Conservation (phyloP, 192 early-diverging fungal genomes). For the Rhizoclosmatium sp. region DNA sequence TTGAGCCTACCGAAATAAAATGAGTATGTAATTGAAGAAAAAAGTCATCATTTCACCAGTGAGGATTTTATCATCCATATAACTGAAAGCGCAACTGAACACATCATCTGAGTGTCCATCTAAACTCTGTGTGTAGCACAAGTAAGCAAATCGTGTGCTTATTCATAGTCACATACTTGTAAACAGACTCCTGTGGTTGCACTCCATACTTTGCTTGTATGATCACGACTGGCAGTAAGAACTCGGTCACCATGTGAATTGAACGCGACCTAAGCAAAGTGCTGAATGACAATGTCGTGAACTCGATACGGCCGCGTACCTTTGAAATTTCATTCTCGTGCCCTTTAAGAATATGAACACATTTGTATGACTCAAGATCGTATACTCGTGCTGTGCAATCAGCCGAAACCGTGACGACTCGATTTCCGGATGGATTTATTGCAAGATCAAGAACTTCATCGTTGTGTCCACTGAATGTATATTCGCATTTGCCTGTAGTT, state of each 20-base stretch:
- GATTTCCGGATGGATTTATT: constrained; percentile 39
- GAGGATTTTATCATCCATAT: constrained; percentile 51
- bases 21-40: background rate
- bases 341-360: constrained; percentile 39
- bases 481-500: constrained; percentile 39
- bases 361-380: constrained; percentile 41
- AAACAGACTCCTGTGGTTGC: constrained; percentile 41
- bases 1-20: constrained; percentile 17
- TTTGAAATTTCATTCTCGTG: constrained; percentile 59
- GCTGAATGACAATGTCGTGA: background rate
- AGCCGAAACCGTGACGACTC: constrained; percentile 50
- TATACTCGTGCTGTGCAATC: constrained; percentile 50
- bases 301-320: constrained; percentile 33
- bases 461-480: constrained; percentile 53
- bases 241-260: constrained; percentile 48
- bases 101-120: constrained; percentile 59
- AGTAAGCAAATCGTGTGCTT: background rate
- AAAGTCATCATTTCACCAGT: constrained; percentile 42
- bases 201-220: constrained; percentile 54
- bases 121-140: constrained; percentile 26
- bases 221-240: constrained; percentile 55
- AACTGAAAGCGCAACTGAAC: constrained; percentile 59
- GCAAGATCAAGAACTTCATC: constrained; percentile 58
- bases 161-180: constrained; percentile 32
- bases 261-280: constrained; percentile 47